These are phyloP conservation scores for Alternaria arbusti DNA, from an alignment of 2,329 filamentous ascomycete genomes.

Conservation along the genomic window DNA sequence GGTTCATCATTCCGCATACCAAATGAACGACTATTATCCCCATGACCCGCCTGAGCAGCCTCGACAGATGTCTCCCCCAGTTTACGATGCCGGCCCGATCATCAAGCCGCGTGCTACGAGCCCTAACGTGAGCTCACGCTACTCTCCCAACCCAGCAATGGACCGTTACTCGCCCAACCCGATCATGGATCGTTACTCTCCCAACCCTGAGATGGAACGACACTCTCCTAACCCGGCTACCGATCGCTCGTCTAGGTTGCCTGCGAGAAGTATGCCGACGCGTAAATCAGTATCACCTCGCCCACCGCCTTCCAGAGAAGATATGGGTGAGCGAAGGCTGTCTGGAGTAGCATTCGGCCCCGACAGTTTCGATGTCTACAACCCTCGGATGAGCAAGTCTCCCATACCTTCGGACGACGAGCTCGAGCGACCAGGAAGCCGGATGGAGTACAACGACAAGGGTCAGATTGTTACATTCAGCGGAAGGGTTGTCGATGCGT, in stretches of 20 bases:
- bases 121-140: conserved; percentile 45
- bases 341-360: conserved; percentile 75
- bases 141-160: conserved; percentile 22
- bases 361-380: conserved; percentile 76
- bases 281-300: conserved; percentile 79
- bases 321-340: conserved; percentile 54
- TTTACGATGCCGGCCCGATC: conserved; percentile 50
- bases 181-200: conserved; percentile 17
- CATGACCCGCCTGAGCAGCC: conserved; percentile 50
- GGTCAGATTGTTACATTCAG: conserved; percentile 78
- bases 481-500: conserved; percentile 78
- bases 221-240: conserved; percentile 35
- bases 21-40: conserved; percentile 50
- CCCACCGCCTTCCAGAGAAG: conserved; percentile 58
- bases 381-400: conserved; percentile 57
- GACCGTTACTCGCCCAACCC: not conserved
- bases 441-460: conserved; percentile 58
- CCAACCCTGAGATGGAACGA: conserved; percentile 13
- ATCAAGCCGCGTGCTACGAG: conserved; percentile 54
- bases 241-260: conserved; percentile 49
- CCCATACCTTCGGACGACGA: conserved; percentile 33
- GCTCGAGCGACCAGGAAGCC: conserved; percentile 34
- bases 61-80: conserved; percentile 41
- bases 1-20: conserved; percentile 33
- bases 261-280: conserved; percentile 55